Evolutionary conservation across 805 yeast genomes (phyloP).

Genomic region (Candida succiphila): DNA sequence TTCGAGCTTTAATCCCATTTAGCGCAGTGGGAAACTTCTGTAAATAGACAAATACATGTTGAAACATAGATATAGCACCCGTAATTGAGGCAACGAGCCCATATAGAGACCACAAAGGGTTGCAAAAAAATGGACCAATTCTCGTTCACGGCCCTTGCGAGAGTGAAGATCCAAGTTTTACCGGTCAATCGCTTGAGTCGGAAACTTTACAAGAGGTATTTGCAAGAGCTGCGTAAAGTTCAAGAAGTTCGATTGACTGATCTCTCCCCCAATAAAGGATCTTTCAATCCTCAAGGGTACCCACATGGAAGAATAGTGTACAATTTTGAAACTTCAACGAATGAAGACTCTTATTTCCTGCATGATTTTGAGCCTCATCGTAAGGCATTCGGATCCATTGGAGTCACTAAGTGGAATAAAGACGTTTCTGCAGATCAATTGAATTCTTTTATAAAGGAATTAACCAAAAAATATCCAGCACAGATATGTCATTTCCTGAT

Average conservation of each 20-base stretch:
- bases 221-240: conserved; percentile 33
- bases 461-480: conserved; percentile 38
- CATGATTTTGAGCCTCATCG: conserved; percentile 89
- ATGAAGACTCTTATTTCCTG: conserved; percentile 39
- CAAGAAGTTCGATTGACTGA: conserved; percentile 67
- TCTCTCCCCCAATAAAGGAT: conserved; percentile 52
- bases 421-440: conserved; percentile 15
- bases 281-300: conserved; percentile 77
- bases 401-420: conserved; percentile 25
- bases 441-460: conserved; percentile 21
- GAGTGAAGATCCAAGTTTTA: conserved; percentile 55
- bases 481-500: conserved; percentile 46
- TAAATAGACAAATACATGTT: no score
- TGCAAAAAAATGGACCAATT: conserved; percentile 27
- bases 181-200: conserved; percentile 48
- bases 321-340: conserved; percentile 46
- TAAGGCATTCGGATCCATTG: conserved; percentile 56
- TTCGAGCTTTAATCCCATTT: no score
- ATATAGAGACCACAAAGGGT: no score
- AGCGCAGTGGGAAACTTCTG: no score
- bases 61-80: no score
- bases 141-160: conserved; percentile 53
- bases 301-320: conserved; percentile 70
- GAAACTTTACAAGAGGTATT: conserved; percentile 31
- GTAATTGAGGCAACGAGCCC: no score